Evolutionary conservation across 345 rosid genomes (phyloP), one percentile per base, ranked within the genome.

Genomic region (Cardamine resedifolia): DNA sequence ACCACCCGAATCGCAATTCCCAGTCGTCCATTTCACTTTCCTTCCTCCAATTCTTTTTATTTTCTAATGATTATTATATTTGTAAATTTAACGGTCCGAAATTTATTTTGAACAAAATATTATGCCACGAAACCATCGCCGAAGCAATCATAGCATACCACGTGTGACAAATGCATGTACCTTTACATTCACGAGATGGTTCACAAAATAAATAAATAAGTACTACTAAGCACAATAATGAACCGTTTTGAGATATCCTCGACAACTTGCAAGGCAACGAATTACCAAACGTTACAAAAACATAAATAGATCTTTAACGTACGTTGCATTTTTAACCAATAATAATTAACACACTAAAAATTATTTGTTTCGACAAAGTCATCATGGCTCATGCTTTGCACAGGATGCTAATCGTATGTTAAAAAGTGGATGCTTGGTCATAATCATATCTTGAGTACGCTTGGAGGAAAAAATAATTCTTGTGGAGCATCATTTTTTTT

Each of bases 1-100:
- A 53, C 75, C 71, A 76, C 59, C 0, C 6, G 0, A 3, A 44
- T 70, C 68, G 16, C 74, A 43, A 51, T 60, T 75, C 34, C 70
- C 79, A 33, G 62, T 76, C 75, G 79, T 76, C 52, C 66, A 61
- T 76, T 68, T 68, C 10, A 36, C 45, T 74, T 74, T 24, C 14
- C 5, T 63, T 41, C 7, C 3, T 61, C 7, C 15, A 1, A 23
- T 15, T 34, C 34, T 56, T 28, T 21, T 19, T 0, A n/a, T 31
- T 43, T 7, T 47, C 14, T 12, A 5, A 1, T 10, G 1, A 12
- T 45, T 5, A n/a, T 33, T 68, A 30, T 57, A 45, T 70, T 30
- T 68, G 20, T 43, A 51, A 23, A 41, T 2, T 70, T 57, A 38
- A 60, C 68, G 61, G 75, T 61, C 61, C 60, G 14, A 39, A 48